Percentiles rank a stretch among this genome's conserved stretches.
Evolutionary conservation across 2,329 filamentous ascomycete genomes (phyloP).

Genomic region (Exophiala sideris): DNA sequence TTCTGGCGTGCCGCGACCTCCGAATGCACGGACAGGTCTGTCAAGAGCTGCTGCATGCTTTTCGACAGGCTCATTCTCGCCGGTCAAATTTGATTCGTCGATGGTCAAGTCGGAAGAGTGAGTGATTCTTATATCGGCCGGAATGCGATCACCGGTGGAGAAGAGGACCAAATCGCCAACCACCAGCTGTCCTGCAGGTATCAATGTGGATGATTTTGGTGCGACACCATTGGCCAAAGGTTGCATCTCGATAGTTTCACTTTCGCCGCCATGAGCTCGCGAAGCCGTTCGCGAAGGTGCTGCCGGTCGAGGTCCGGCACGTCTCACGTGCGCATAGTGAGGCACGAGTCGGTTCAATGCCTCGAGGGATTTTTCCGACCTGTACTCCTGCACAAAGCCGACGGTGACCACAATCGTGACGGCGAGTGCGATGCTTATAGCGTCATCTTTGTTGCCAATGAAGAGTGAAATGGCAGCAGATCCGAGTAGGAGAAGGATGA

Average conservation of each 20-base stretch:
- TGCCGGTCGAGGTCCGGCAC: slow-evolving; percentile 35
- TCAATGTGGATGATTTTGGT: slow-evolving; percentile 68
- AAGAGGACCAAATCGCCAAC: slow-evolving; percentile 92
- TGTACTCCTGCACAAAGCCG: slow-evolving; percentile 94
- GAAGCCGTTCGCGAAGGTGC: neutral
- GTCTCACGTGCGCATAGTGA: slow-evolving; percentile 92
- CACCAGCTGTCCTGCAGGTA: slow-evolving; percentile 82
- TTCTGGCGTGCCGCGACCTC: slow-evolving; percentile 51
- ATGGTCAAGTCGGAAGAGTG: slow-evolving; percentile 86
- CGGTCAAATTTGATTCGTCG: slow-evolving; percentile 94
- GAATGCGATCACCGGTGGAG: slow-evolving; percentile 92
- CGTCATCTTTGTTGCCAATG: slow-evolving; percentile 91
- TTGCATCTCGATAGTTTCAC: slow-evolving; percentile 49
- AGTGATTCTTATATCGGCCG: slow-evolving; percentile 91
- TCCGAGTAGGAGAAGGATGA: slow-evolving; percentile 86
- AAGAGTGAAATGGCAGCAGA: slow-evolving; percentile 86
- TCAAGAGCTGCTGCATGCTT: slow-evolving; percentile 66
- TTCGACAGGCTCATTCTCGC: slow-evolving; percentile 88
- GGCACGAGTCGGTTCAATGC: slow-evolving; percentile 90
- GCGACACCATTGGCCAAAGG: slow-evolving; percentile 50
- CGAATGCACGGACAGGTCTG: slow-evolving; percentile 30
- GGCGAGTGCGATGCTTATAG: slow-evolving; percentile 89
- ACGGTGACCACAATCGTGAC: slow-evolving; percentile 97
- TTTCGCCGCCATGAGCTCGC: slow-evolving; percentile 23
- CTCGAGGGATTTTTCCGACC: slow-evolving; percentile 95